phyloP scores from a whole-genome alignment of 2,329 filamentous ascomycete species.

The Tetracladium maxilliforme region DNA sequence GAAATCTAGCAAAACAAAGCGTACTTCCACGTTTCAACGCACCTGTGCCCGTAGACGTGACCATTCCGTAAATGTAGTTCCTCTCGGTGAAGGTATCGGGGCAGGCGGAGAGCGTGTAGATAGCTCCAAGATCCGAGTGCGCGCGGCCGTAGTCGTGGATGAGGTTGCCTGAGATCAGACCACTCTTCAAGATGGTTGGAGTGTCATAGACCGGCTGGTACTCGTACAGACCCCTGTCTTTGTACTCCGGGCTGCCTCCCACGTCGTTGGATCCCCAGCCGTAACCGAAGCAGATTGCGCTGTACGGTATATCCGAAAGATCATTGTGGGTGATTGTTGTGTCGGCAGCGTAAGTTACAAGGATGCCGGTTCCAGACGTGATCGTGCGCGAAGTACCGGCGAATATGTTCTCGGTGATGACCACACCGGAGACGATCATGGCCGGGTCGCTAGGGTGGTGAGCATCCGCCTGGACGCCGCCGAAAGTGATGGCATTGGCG shows the following conservation, averaged over 20 bases:
- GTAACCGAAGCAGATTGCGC: slow-evolving; percentile 1
- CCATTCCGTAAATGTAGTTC: too few relatives aligned
- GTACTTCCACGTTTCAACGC: too few relatives aligned
- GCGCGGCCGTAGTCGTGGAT: slow-evolving; percentile 1
- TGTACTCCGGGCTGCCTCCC: slow-evolving; percentile 1
- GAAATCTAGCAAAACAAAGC: too few relatives aligned
- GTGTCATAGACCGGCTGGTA: slow-evolving; percentile 2
- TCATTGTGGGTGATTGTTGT: slow-evolving; percentile 1
- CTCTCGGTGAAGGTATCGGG: slow-evolving; percentile 1
- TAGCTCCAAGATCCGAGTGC: slow-evolving; percentile 1
- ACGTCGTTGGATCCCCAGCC: slow-evolving; percentile 2
- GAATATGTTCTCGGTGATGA: slow-evolving; percentile 1
- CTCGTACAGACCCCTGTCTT: slow-evolving; percentile 1
- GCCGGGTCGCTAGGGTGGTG: slow-evolving; percentile 1
- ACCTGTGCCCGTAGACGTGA: too few relatives aligned
- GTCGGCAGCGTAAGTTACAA: slow-evolving; percentile 1
- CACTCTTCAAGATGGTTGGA: slow-evolving; percentile 1
- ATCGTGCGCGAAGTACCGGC: too few relatives aligned
- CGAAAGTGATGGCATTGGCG: slow-evolving; percentile 1
- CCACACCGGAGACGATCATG: slow-evolving; percentile 2
- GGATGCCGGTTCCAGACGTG: too few relatives aligned
- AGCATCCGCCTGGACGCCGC: slow-evolving; percentile 1
- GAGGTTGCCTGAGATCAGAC: slow-evolving; percentile 1
- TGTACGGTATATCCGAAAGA: slow-evolving; percentile 1
- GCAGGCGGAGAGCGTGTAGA: slow-evolving; percentile 1